Conservation (phyloP, 805 yeast species). For the Pichia rugopelliculosa region DNA sequence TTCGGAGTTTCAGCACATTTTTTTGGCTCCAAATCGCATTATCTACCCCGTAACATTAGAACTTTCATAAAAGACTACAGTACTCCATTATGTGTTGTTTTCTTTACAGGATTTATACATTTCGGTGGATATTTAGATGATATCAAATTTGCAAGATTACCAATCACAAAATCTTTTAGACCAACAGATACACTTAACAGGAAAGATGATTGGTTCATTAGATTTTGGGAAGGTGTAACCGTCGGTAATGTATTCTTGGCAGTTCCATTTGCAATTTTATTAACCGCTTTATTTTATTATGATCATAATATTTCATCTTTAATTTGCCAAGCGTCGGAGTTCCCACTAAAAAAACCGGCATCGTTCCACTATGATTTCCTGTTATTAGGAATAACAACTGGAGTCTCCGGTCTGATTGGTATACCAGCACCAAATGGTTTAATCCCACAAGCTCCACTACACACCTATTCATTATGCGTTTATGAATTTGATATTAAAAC, state of each 20-base stretch:
- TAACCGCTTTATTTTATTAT: constrained; percentile 82
- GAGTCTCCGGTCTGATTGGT: constrained; percentile 79
- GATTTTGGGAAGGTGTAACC: constrained; percentile 61
- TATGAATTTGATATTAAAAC: constrained; percentile 32
- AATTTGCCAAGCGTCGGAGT: constrained; percentile 82
- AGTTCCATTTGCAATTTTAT: constrained; percentile 80
- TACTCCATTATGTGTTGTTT: constrained; percentile 73
- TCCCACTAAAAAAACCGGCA: constrained; percentile 77
- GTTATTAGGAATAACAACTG: constrained; percentile 78
- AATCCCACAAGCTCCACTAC: constrained; percentile 95
- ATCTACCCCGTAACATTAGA: constrained; percentile 52
- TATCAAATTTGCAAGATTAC: constrained; percentile 54
- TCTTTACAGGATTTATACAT: constrained; percentile 89
- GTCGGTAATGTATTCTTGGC: constrained; percentile 82
- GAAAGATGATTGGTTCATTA: constrained; percentile 67
- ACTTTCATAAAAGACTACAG: constrained; percentile 80
- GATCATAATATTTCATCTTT: constrained; percentile 93
- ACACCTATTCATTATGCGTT: constrained; percentile 69
- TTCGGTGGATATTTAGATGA: constrained; percentile 71
- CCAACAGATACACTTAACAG: constrained; percentile 52
- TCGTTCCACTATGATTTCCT: constrained; percentile 91
- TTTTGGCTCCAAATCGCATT: constrained; percentile 55
- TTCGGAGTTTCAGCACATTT: constrained; percentile 59
- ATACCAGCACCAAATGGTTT: constrained; percentile 95
- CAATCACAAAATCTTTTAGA: constrained; percentile 61